Conservation (phyloP, 805 yeast genomes). For the Pichia occidentalis region DNA sequence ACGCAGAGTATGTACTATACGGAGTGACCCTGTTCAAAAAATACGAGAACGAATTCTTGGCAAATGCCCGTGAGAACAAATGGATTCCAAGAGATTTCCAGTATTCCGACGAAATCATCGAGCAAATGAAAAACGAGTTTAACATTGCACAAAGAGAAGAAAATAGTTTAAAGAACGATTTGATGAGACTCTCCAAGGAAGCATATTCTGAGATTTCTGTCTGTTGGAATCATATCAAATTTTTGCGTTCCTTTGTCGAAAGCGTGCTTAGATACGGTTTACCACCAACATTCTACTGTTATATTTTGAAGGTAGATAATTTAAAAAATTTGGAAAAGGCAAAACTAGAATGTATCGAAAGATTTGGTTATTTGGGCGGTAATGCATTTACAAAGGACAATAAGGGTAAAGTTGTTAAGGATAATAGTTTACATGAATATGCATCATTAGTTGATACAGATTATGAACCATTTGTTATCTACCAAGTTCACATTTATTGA, state of each 20-base stretch:
- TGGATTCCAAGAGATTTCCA: conserved; percentile 91
- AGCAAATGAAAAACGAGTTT: conserved; percentile 70
- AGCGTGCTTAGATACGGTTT: conserved; percentile 92
- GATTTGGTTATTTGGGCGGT: conserved; percentile 89
- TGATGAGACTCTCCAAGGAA: conserved; percentile 74
- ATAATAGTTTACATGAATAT: conserved; percentile 64
- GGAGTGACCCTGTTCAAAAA: conserved; percentile 83
- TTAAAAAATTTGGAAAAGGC: conserved; percentile 43
- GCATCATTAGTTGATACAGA: conserved; percentile 91
- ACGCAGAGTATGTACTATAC: conserved; percentile 67
- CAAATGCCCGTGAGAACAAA: conserved; percentile 72
- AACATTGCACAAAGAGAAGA: conserved; percentile 71
- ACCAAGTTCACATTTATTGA: conserved; percentile 41
- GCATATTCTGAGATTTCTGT: conserved; percentile 84
- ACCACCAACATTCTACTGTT: conserved; percentile 80
- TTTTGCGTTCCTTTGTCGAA: conserved; percentile 84
- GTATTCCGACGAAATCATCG: conserved; percentile 71
- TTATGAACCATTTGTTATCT: conserved; percentile 93
- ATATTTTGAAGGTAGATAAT: conserved; percentile 35
- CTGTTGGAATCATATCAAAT: conserved; percentile 87
- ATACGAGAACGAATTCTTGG: conserved; percentile 59
- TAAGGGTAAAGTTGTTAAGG: conserved; percentile 59
- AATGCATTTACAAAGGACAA: conserved; percentile 70
- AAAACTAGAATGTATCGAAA: conserved; percentile 60
- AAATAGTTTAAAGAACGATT: conserved; percentile 64